Base-by-base conservation (phyloP, 2,329 filamentous ascomycete species). In the Huntiella savannae region DNA sequence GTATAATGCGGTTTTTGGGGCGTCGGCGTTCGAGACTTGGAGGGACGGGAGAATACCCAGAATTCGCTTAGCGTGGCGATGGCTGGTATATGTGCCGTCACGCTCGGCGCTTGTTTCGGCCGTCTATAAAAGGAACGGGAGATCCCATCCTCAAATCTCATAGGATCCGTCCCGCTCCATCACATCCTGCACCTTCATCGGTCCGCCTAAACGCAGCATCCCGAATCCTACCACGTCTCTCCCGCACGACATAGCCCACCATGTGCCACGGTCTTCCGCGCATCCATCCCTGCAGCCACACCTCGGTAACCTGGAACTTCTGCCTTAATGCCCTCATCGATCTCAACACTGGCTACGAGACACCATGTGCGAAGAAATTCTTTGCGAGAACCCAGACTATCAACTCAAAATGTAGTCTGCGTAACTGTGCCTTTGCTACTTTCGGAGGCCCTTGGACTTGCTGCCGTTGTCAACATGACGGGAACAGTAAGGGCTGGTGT, bases 261-360 rank as follows among this genome's bases (percentile, higher is more conserved):
- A 73, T 73, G 70, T 73, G 70, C 53, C 63, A 69, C 61, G 69
- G 68, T 44, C 69, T 71, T 51, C 70, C 70, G 47, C 65, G 68
- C 43, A 60, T 61, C 51, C 70, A 73, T 52, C 60, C 65, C 11
- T 73, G 70, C 55, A 62, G 63, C 17, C 70, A 73, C 55, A 68
- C 65, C n/a, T 72, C 69, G 40, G 62, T 72, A 52, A 66, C 64
- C 50, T 73, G 69, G 68, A 62, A 69, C 54, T 71, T 72, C 57
- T 73, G 70, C 53, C 65, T 68, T 1, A 57, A 58, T 12, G 58
- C 56, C 4, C 22, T 60, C 49, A 65, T 72, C 49, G 68, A 73
- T 55, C 56, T 69, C 32, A 56, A 61, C 33, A 71, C 68, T 0
- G 67, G 69, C 13, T 65, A 67, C 49, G 64, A 68, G 54, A 64